Conservation (phyloP, 2,329 filamentous ascomycete species). For the Cryphonectria japonica region DNA sequence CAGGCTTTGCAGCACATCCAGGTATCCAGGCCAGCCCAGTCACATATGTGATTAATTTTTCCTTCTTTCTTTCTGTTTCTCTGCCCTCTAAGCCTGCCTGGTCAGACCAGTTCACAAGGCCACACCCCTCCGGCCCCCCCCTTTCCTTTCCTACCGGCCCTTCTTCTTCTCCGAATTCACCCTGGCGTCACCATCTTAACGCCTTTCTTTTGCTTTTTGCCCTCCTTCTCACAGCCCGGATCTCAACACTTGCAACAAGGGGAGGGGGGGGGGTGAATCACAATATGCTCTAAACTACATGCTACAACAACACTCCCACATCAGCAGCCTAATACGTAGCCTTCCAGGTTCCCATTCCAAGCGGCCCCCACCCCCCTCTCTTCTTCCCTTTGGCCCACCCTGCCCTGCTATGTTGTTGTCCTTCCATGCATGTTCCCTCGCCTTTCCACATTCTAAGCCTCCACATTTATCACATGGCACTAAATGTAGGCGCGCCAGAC, state of each 20-base stretch:
- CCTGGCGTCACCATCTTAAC: neutral
- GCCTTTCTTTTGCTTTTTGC: neutral
- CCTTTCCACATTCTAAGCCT: neutral
- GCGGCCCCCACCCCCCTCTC: neutral
- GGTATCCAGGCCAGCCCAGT: neutral
- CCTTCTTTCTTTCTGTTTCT: no score
- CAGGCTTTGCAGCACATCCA: neutral
- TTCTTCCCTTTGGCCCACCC: neutral
- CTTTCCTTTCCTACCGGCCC: no score
- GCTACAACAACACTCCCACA: neutral
- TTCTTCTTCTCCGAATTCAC: neutral
- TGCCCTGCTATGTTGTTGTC: neutral
- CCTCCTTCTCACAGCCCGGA: neutral
- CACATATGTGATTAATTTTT: neutral
- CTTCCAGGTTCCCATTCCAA: neutral
- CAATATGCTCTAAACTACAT: neutral
- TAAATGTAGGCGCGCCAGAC: neutral
- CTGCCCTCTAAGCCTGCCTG: neutral
- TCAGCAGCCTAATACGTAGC: neutral
- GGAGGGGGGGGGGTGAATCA: neutral
- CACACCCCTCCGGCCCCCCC: no score
- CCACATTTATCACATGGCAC: slow-evolving; percentile 1
- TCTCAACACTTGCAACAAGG: neutral
- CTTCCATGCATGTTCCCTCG: slow-evolving; percentile 14
- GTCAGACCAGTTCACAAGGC: neutral